Evolutionary conservation across 2,329 filamentous ascomycete species (phyloP).

Genomic region (Mycocentrospora acerina): DNA sequence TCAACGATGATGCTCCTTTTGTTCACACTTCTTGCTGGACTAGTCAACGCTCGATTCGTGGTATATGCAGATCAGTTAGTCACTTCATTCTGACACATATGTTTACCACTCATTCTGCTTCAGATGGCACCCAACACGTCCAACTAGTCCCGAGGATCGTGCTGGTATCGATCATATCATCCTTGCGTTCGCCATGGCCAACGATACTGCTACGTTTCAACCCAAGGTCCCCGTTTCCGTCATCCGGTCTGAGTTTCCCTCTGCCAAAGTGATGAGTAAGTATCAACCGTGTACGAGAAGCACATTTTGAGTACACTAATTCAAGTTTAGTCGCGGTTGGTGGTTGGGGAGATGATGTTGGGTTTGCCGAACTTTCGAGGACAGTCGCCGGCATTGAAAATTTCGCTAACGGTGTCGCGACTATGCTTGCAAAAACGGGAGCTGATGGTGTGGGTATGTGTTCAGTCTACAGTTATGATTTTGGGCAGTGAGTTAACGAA

Average conservation of each 20-base stretch:
- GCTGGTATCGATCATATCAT: conserved; percentile 41
- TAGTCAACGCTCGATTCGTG: conserved; percentile 28
- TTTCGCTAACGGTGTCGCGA: conserved; percentile 66
- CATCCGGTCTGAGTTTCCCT: conserved; percentile 56
- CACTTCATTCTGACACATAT: neutral
- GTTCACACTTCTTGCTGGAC: conserved; percentile 12
- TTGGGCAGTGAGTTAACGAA: neutral
- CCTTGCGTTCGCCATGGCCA: conserved; percentile 43
- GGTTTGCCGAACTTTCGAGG: conserved; percentile 61
- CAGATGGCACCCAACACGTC: conserved; percentile 38
- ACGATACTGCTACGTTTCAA: conserved; percentile 48
- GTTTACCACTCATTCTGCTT: neutral
- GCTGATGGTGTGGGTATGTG: conserved; percentile 64
- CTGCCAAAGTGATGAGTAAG: conserved; percentile 60
- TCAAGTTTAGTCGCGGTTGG: conserved; percentile 57
- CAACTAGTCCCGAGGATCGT: conserved; percentile 24
- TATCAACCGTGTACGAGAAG: neutral
- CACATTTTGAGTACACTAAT: neutral
- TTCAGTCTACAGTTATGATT: neutral
- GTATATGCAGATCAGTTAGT: conserved; percentile 39
- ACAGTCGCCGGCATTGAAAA: conserved; percentile 53
- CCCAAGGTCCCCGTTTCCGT: conserved; percentile 57
- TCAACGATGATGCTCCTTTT: conserved; percentile 14
- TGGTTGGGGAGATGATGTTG: conserved; percentile 70
- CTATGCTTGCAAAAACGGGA: conserved; percentile 62